Percentiles rank a stretch among this genome's conserved stretches.
Conservation (phyloP, 2,329 filamentous ascomycete species). For the Aspergillus sp. region DNA sequence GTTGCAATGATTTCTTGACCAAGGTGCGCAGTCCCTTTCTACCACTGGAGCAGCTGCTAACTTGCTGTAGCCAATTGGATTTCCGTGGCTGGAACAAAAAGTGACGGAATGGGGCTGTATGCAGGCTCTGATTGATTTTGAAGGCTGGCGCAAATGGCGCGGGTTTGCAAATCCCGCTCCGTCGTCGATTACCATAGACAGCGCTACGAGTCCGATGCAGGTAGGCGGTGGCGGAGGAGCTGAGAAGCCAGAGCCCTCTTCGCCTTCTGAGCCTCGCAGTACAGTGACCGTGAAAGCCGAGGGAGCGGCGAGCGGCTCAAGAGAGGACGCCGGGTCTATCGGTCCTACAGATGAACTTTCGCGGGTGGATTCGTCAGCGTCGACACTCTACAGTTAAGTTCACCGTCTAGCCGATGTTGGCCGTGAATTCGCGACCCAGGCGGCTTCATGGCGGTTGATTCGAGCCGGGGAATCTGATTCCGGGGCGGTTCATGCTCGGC, state of each 20-base stretch:
- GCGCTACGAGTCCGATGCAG: slow-evolving; percentile 20
- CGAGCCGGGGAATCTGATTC: too few species aligned
- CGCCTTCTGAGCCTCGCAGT: not conserved
- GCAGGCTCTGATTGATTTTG: slow-evolving; percentile 97
- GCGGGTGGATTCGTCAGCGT: too few species aligned
- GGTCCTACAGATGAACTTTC: too few species aligned
- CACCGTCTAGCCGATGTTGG: too few species aligned
- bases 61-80: slow-evolving; percentile 76
- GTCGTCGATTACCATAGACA: slow-evolving; percentile 11
- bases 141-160: slow-evolving; percentile 97
- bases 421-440: too few species aligned
- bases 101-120: slow-evolving; percentile 99
- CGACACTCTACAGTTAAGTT: too few species aligned
- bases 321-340: too few species aligned
- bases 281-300: not conserved
- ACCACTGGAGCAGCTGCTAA: slow-evolving; percentile 4
- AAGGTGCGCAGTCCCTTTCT: slow-evolving; percentile 53
- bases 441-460: too few species aligned
- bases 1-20: slow-evolving; percentile 96
- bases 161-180: slow-evolving; percentile 49
- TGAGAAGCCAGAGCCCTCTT: slow-evolving; percentile 2
- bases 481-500: too few species aligned
- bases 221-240: slow-evolving; percentile 7
- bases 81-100: slow-evolving; percentile 93
- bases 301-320: not conserved